Evolutionary conservation across 176 grass and related monocot genomes (phyloP).

Genomic region (Triticum turgidum): DNA sequence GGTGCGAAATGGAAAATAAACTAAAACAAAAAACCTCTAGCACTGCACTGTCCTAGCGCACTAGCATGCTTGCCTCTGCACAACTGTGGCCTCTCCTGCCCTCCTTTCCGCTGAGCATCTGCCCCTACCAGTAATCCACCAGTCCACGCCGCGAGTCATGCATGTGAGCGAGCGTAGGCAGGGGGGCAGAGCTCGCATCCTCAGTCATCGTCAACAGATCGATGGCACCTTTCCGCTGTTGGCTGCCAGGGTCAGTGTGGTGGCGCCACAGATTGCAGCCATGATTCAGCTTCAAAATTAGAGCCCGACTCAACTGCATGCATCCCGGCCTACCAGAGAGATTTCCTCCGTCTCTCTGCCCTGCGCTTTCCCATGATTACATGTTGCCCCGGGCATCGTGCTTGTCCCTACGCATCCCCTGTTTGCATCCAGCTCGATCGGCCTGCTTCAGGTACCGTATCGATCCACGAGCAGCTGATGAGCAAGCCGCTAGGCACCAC

Average conservation of each 20-base stretch:
- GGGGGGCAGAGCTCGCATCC: not conserved
- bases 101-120: not conserved
- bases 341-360: constrained; percentile 27
- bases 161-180: not conserved
- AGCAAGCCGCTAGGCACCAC: not conserved
- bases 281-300: constrained; percentile 34
- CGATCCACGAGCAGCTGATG: not conserved
- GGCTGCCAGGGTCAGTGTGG: not conserved
- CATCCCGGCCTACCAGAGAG: not conserved
- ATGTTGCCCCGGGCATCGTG: not conserved
- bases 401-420: not conserved
- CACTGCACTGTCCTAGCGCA: not conserved
- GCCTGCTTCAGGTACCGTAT: too few species aligned
- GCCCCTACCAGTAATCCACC: not conserved
- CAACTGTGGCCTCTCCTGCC: not conserved
- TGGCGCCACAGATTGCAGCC: constrained; percentile 38
- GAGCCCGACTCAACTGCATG: not conserved
- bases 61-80: not conserved
- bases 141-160: constrained; percentile 19
- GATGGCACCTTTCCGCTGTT: not conserved
- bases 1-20: not conserved
- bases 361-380: constrained; percentile 39
- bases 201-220: not conserved
- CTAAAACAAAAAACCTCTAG: not conserved
- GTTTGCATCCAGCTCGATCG: not conserved